Evolutionary conservation across 768 basidiomycete species (phyloP).

Genomic region (Trametes villosa): DNA sequence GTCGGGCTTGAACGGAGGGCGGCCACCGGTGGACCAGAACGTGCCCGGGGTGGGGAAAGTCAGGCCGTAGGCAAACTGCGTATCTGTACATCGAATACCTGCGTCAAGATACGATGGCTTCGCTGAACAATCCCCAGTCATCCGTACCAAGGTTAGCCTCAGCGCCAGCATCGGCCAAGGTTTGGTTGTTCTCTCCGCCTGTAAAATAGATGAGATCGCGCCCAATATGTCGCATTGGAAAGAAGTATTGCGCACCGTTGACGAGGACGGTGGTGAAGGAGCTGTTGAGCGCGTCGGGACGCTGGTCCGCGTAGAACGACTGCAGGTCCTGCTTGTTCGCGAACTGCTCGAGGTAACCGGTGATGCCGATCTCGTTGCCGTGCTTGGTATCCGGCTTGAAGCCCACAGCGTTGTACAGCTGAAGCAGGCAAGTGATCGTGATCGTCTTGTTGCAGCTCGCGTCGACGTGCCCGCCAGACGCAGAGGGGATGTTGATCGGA

Average conservation of each 20-base stretch:
- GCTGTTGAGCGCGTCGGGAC: constrained; percentile 41
- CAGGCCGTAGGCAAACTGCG: constrained; percentile 69
- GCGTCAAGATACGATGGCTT: too few relatives aligned
- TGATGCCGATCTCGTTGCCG: constrained; percentile 39
- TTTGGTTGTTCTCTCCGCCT: constrained; percentile 70
- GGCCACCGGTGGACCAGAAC: constrained; percentile 66
- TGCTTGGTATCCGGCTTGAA: constrained; percentile 31
- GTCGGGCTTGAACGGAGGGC: constrained; percentile 62
- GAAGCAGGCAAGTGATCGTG: constrained; percentile 38
- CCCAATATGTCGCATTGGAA: constrained; percentile 11
- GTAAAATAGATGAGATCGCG: not conserved
- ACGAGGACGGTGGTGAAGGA: constrained; percentile 59
- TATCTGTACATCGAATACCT: constrained; percentile 45
- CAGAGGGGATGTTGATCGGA: constrained; percentile 36
- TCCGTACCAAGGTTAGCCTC: constrained; percentile 63
- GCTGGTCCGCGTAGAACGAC: constrained; percentile 36
- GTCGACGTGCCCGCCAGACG: constrained; percentile 34
- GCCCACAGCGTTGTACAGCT: constrained; percentile 40
- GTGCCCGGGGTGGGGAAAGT: constrained; percentile 62
- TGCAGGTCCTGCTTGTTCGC: constrained; percentile 38
- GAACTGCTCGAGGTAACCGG: constrained; percentile 42
- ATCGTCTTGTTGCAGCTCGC: constrained; percentile 38
- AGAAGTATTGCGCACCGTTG: constrained; percentile 45
- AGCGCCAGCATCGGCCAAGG: constrained; percentile 49
- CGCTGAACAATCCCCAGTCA: too few relatives aligned